Conservation (phyloP, 169 alveolate genomes). For the Plasmodium malariae region DNA sequence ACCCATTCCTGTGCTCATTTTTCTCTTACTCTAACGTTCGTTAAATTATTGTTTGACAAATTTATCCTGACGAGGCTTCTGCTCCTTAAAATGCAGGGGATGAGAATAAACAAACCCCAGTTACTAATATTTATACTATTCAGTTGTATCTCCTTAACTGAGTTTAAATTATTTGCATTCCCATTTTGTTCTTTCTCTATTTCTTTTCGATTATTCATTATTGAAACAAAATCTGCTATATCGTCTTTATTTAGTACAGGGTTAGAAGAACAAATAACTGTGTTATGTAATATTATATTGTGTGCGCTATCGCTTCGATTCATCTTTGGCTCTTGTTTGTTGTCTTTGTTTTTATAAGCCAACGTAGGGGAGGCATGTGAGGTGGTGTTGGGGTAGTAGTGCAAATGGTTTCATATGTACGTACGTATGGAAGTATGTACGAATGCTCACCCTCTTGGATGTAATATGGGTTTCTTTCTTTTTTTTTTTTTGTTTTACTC, state of each 20-base stretch:
- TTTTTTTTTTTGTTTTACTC: no score
- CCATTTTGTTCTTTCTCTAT: neutral
- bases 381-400: no score
- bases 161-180: neutral
- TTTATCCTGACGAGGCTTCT: conserved; percentile 24
- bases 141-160: conserved; percentile 37
- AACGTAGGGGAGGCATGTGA: no score
- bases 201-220: conserved; percentile 10
- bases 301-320: neutral
- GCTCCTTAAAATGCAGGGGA: conserved; percentile 54
- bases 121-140: conserved; percentile 34
- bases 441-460: no score
- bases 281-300: conserved; percentile 21
- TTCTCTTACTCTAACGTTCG: conserved; percentile 66
- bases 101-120: conserved; percentile 65
- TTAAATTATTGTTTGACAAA: conserved; percentile 42
- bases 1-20: no score
- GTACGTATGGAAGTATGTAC: no score
- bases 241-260: conserved; percentile 52
- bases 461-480: no score
- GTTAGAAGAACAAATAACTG: conserved; percentile 23
- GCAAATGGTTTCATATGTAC: no score
- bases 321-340: neutral
- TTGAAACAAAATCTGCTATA: conserved; percentile 63
- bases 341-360: no score